Conservation (phyloP, 441 rosid genomes). For the Euphorbia schlechtendalii region DNA sequence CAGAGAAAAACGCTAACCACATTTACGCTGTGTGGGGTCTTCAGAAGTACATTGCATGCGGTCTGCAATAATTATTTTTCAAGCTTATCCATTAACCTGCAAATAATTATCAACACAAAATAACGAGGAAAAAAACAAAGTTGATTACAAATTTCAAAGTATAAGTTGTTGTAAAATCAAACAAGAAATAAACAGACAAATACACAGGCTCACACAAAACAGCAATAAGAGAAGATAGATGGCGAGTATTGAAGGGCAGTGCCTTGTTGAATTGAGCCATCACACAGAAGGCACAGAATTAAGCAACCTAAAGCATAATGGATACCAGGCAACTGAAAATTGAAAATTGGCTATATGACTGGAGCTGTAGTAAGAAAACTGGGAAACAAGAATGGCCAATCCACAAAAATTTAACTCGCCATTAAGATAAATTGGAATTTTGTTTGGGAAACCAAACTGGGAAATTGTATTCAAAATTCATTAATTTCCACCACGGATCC, state of each 20-base stretch:
- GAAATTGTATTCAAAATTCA: conserved; percentile 46
- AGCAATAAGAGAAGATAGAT: too few species aligned
- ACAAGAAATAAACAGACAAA: background rate
- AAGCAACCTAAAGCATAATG: background rate
- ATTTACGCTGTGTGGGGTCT: background rate
- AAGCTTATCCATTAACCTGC: conserved; percentile 19
- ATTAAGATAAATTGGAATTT: conserved; percentile 15
- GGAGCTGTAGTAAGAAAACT: background rate
- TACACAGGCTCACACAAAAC: background rate
- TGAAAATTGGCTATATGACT: background rate
- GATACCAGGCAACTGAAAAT: too few species aligned
- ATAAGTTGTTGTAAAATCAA: background rate
- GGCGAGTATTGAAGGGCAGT: background rate
- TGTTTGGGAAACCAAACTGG: conserved; percentile 23
- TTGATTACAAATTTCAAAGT: background rate
- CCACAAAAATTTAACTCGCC: conserved; percentile 32
- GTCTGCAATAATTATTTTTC: background rate
- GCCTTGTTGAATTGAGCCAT: conserved; percentile 1
- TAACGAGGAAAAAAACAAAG: background rate
- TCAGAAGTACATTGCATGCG: background rate
- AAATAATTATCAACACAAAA: background rate
- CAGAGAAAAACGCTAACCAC: background rate
- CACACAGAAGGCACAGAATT: background rate
- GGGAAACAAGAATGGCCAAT: conserved; percentile 10
- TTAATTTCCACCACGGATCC: conserved; percentile 39